These are phyloP conservation scores for Diospyros lotus DNA, from an alignment of 148 eudicot species.

Conservation along the genomic window DNA sequence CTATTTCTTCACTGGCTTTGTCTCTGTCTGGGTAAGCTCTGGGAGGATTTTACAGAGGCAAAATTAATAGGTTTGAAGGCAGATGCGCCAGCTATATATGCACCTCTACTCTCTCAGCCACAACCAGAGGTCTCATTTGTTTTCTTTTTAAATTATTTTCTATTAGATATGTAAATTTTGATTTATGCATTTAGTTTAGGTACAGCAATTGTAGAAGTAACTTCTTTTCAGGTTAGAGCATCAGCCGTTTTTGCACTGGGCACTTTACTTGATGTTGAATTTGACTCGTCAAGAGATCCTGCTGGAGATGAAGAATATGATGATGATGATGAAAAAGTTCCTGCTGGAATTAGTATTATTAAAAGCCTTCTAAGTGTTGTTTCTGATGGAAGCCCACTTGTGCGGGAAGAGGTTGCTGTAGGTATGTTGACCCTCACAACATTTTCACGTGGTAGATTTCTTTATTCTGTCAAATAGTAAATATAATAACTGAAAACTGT, in stretches of 20 bases:
- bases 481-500: background rate
- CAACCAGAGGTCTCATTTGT: conserved; percentile 80
- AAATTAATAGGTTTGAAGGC: conserved; percentile 69
- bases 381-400: conserved; percentile 96
- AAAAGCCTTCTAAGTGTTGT: conserved; percentile 75
- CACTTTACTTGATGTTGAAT: conserved; percentile 81
- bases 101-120: conserved; percentile 67
- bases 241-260: conserved; percentile 94
- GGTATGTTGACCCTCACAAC: conserved; percentile 43
- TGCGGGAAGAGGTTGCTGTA: conserved; percentile 90
- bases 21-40: conserved; percentile 87
- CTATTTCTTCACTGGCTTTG: conserved; percentile 95
- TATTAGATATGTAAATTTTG: background rate
- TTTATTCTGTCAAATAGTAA: background rate
- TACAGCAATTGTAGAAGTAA: background rate
- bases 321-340: conserved; percentile 89
- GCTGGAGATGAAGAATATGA: conserved; percentile 61
- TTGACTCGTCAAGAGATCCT: conserved; percentile 61
- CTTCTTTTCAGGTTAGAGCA: conserved; percentile 70
- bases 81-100: conserved; percentile 65
- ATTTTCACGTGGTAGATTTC: background rate
- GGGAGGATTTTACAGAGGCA: conserved; percentile 94
- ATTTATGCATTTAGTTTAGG: conserved; percentile 2
- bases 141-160: background rate
- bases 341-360: conserved; percentile 66